A percentile compares a stretch with the other conserved stretches of the same genome.
phyloP scores from a whole-genome alignment of 2,329 filamentous ascomycete genomes.

The Dryadomyces quercus-mongolicae region DNA sequence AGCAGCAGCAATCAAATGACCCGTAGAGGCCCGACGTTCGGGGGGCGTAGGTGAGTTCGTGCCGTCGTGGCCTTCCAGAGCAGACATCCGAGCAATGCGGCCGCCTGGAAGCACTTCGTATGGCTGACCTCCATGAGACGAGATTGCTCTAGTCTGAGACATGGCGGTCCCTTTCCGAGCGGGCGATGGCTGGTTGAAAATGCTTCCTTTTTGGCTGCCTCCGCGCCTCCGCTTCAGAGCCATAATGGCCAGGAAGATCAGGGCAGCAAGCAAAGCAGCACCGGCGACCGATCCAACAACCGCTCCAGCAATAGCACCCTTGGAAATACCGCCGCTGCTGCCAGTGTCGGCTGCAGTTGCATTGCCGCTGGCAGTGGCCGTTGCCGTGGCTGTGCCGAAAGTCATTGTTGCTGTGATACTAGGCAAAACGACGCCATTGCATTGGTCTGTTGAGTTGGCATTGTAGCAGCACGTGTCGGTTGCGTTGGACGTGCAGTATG shows the following conservation, averaged over 20 bases:
- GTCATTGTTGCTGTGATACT: constrained; percentile 58
- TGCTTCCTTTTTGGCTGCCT: constrained; percentile 51
- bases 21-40: constrained; percentile 24
- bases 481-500: constrained; percentile 76
- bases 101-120: constrained; percentile 74
- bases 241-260: constrained; percentile 57
- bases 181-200: constrained; percentile 85
- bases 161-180: constrained; percentile 37
- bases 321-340: constrained; percentile 42
- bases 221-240: constrained; percentile 37
- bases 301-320: constrained; percentile 84
- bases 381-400: constrained; percentile 36
- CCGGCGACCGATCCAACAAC: constrained; percentile 71
- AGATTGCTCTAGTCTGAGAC: constrained; percentile 19
- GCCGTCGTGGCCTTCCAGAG: constrained; percentile 55
- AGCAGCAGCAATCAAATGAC: constrained; percentile 26
- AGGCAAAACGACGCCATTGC: constrained; percentile 66
- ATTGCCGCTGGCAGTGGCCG: constrained; percentile 32
- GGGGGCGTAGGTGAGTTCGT: constrained; percentile 47
- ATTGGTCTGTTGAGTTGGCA: constrained; percentile 57
- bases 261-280: constrained; percentile 52
- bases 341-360: constrained; percentile 17
- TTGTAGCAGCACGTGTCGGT: constrained; percentile 93
- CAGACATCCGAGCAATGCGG: constrained; percentile 90
- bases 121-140: constrained; percentile 5